Evolutionary conservation across 768 basidiomycete species (phyloP).

Genomic region (Mycena epipterygia): DNA sequence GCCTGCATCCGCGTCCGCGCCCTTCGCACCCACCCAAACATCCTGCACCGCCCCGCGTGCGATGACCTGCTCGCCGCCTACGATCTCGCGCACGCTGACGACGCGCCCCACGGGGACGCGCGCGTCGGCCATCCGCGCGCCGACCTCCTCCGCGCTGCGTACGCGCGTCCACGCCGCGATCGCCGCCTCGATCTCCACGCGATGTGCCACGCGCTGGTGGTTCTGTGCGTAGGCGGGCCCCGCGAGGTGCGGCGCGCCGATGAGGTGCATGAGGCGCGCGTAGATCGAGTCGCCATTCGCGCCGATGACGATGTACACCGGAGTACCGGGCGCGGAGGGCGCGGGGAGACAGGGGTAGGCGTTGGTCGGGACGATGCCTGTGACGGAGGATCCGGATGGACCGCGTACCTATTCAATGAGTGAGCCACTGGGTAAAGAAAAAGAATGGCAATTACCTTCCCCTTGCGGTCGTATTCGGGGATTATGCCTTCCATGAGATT

Average conservation of each 20-base stretch:
- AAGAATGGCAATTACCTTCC: conserved; percentile 57
- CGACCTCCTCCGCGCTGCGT: conserved; percentile 67
- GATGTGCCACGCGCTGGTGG: conserved; percentile 72
- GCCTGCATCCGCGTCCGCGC: conserved; percentile 20
- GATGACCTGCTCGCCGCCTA: conserved; percentile 66
- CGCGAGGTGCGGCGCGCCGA: conserved; percentile 70
- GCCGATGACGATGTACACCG: conserved; percentile 77
- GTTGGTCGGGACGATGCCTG: conserved; percentile 82
- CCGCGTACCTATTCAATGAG: conserved; percentile 69
- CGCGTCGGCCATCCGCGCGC: conserved; percentile 60
- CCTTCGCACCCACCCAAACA: conserved; percentile 60
- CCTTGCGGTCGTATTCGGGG: conserved; percentile 81
- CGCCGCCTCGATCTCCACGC: conserved; percentile 74
- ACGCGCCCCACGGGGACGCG: conserved; percentile 78
- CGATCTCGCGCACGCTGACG: conserved; percentile 71
- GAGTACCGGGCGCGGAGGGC: conserved; percentile 52
- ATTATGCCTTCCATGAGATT: conserved; percentile 85
- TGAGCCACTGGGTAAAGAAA: not conserved
- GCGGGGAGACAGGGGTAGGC: conserved; percentile 77
- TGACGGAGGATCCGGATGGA: conserved; percentile 81
- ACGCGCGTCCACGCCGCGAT: conserved; percentile 71
- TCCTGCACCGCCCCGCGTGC: conserved; percentile 71
- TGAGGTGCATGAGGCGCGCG: conserved; percentile 72
- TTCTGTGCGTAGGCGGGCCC: conserved; percentile 69
- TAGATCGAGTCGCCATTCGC: conserved; percentile 82